Evolutionary conservation across 2,329 filamentous ascomycete genomes (phyloP).

Genomic region (Curvularia hawaiiensis): DNA sequence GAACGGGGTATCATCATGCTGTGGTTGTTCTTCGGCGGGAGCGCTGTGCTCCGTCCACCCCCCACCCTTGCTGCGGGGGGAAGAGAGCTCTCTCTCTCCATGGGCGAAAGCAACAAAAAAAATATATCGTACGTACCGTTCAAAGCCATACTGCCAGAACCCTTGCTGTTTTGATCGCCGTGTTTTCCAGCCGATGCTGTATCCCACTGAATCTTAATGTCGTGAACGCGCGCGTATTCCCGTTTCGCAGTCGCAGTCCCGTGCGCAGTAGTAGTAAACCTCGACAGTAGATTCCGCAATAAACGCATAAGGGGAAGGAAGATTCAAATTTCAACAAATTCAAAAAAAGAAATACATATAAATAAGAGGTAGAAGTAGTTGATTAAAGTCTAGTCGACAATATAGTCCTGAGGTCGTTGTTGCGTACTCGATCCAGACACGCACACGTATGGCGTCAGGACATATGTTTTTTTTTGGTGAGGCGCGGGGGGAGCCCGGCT

Average conservation of each 20-base stretch:
- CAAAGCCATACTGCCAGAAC: constrained; percentile 15
- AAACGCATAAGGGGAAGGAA: constrained; percentile 8
- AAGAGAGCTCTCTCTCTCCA: no score
- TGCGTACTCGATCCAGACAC: neutral
- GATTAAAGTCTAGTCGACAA: no score
- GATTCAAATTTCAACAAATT: no score
- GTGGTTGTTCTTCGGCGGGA: no score
- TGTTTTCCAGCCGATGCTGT: neutral
- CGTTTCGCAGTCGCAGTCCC: constrained; percentile 10
- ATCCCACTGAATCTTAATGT: constrained; percentile 24
- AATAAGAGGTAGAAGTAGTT: no score
- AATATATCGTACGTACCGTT: constrained; percentile 15
- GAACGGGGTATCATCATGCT: no score
- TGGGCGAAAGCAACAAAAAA: neutral
- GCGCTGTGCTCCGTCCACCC: no score
- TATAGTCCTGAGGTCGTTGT: neutral
- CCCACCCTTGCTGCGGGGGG: no score
- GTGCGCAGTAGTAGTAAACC: no score
- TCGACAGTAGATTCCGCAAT: no score
- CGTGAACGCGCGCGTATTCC: constrained; percentile 39
- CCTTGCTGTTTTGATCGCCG: neutral
- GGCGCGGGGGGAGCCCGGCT: no score
- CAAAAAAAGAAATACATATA: no score
- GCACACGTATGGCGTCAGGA: neutral
- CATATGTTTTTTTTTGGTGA: neutral